Percentiles rank a stretch among this genome's conserved stretches.
Conservation (phyloP, 768 basidiomycete genomes). For the Baorangia bicolor region DNA sequence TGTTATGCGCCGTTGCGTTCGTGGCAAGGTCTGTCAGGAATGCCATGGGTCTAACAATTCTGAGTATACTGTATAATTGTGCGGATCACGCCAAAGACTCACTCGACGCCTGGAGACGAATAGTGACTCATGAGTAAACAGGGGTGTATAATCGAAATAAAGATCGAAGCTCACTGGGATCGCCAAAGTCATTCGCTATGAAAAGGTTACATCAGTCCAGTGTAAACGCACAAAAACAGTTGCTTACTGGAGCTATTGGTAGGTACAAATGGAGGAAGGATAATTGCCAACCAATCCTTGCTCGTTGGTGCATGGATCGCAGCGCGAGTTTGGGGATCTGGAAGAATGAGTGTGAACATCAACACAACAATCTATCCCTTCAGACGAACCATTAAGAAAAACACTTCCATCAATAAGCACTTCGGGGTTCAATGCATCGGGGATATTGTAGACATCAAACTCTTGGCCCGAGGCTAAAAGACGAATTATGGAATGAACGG, state of each 20-base stretch:
- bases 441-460: no score
- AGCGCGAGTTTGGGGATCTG: constrained; percentile 53
- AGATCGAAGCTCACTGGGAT: constrained; percentile 32
- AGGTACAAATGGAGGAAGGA: constrained; percentile 25
- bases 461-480: constrained; percentile 22
- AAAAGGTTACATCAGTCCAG: background rate
- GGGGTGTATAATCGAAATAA: rapidly evolving
- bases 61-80: no score
- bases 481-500: background rate
- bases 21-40: no score
- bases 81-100: no score
- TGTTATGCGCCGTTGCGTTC: no score
- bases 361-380: no score
- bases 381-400: constrained; percentile 52
- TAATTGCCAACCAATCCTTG: constrained; percentile 41
- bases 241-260: constrained; percentile 10
- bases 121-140: no score
- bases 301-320: no score
- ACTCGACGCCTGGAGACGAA: no score
- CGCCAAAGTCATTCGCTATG: constrained; percentile 16
- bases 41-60: no score
- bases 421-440: constrained; percentile 37
- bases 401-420: constrained; percentile 44
- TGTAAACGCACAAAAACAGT: background rate
- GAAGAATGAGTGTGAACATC: constrained; percentile 28